Evolutionary conservation across 805 yeast species (phyloP).

Genomic region (Cyberlindnera samutprakarnensis): DNA sequence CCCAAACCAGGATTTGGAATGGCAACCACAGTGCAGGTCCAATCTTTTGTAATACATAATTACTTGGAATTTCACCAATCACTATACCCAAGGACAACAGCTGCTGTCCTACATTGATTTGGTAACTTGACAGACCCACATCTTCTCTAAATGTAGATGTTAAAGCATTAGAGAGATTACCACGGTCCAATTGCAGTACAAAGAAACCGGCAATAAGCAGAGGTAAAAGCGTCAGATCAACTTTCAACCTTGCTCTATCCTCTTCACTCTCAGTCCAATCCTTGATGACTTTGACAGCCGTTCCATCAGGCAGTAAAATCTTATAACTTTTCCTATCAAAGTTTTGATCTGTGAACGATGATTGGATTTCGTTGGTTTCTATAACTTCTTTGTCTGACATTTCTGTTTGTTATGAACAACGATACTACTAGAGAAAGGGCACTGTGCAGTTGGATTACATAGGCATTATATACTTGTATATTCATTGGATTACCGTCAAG

Average conservation of each 20-base stretch:
- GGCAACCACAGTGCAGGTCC: constrained; percentile 3
- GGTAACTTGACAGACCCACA: neutral
- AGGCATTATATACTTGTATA: too few relatives aligned
- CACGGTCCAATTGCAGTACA: neutral
- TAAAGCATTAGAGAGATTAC: neutral
- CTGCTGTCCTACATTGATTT: neutral
- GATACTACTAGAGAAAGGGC: too few relatives aligned
- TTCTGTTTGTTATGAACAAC: too few relatives aligned
- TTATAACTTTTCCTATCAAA: constrained; percentile 4
- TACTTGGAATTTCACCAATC: constrained; percentile 2
- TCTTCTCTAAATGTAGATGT: neutral
- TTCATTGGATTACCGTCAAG: too few relatives aligned
- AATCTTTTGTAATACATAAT: constrained; percentile 1
- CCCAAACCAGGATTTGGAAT: constrained; percentile 1
- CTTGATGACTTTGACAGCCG: neutral
- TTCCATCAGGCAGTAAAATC: neutral
- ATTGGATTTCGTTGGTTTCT: too few relatives aligned
- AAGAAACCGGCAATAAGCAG: neutral
- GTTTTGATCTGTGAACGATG: constrained; percentile 16
- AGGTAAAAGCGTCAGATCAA: neutral
- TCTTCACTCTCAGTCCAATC: neutral
- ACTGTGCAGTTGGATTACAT: too few relatives aligned
- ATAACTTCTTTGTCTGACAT: too few relatives aligned
- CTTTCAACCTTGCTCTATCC: neutral
- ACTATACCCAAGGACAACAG: neutral